Percentiles rank a stretch among this genome's conserved stretches.
Evolutionary conservation across 2,329 filamentous ascomycete species (phyloP).

Genomic region (Pseudomassariella vexata): DNA sequence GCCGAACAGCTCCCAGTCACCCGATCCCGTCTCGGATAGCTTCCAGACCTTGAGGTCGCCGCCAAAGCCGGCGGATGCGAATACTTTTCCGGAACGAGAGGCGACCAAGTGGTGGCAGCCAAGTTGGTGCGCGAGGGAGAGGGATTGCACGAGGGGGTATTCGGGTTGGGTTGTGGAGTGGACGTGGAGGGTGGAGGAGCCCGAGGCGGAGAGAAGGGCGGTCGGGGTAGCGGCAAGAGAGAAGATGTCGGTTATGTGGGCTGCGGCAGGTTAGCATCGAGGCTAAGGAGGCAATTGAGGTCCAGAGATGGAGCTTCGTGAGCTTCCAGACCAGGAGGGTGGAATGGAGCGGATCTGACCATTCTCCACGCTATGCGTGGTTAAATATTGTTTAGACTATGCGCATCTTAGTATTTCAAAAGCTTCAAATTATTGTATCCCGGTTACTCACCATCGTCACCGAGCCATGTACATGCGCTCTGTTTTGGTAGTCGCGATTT

Average conservation of each 20-base stretch:
- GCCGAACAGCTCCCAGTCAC: conserved; percentile 46
- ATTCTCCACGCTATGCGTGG: conserved; percentile 83
- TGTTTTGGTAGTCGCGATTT: conserved; percentile 11
- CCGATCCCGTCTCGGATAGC: conserved; percentile 51
- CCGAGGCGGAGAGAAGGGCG: conserved; percentile 76
- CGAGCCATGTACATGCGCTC: conserved; percentile 25
- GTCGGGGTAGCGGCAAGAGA: conserved; percentile 70
- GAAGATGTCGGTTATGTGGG: conserved; percentile 81
- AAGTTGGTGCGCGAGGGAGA: conserved; percentile 74
- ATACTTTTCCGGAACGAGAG: conserved; percentile 60
- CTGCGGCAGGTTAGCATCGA: conserved; percentile 33
- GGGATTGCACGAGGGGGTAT: conserved; percentile 73
- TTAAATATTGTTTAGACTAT: conserved; percentile 98
- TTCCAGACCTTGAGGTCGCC: conserved; percentile 85
- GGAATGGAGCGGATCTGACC: conserved; percentile 42
- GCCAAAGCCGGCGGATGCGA: conserved; percentile 81
- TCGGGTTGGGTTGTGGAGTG: conserved; percentile 67
- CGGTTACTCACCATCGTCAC: conserved; percentile 30
- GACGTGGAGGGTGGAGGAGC: conserved; percentile 74
- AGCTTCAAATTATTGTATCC: too few species aligned
- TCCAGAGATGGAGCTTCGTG: too few species aligned
- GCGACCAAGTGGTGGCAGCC: conserved; percentile 87
- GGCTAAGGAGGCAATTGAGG: too few species aligned
- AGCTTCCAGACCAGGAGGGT: conserved; percentile 8
- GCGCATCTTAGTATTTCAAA: too few species aligned